Base-by-base conservation (phyloP, 345 rosid species). In the Eucalyptus grandis region DNA sequence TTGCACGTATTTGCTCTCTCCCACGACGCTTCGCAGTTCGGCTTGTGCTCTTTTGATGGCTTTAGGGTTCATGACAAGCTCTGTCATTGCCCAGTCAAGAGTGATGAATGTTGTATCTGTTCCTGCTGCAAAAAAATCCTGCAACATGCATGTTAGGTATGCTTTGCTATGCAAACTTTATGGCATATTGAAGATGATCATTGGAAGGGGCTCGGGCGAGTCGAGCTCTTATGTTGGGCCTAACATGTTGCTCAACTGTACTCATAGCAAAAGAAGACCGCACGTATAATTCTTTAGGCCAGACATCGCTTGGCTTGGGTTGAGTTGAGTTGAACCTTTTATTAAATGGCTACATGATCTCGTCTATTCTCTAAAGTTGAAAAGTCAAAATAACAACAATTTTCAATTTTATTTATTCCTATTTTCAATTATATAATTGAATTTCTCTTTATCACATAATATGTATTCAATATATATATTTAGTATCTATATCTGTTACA, bases 61-160 rank as follows among this genome's bases (percentile, higher is more conserved):
- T 62, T 43, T 77, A 6, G 88, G 93, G 87, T 92, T 93, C 92
- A 43, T 87, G 31, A 88, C 89, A 11, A 95, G 94, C 90, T 94
- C 95, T 6, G 96, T 94, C 92, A 92, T 93, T 60, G 86, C 91
- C 95, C 94, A 92, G 77, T 89, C 93, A 14, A 92, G 91, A 43
- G 93, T 65, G 43, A 90, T 89, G 88, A 89, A 90, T 62, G 90
- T 91, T 77, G 94, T 92, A 86, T 87, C 95, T 9, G 93, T 93
- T 88, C 95, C 93, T 19, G 92, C 93, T 27, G 90, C 91, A 85
- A 93, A 93, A 91, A 93, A 89, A 87, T 93, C 92, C 94, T 93
- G 90, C 77, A 90, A 90, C 17, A 65, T 31, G 62, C n/a, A 24
- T 72, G 49, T 53, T 2, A 53, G 56, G 56, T 53, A 53, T 53